Conservation (phyloP, 2,329 filamentous ascomycete species). For the Geosmithia morbida region DNA sequence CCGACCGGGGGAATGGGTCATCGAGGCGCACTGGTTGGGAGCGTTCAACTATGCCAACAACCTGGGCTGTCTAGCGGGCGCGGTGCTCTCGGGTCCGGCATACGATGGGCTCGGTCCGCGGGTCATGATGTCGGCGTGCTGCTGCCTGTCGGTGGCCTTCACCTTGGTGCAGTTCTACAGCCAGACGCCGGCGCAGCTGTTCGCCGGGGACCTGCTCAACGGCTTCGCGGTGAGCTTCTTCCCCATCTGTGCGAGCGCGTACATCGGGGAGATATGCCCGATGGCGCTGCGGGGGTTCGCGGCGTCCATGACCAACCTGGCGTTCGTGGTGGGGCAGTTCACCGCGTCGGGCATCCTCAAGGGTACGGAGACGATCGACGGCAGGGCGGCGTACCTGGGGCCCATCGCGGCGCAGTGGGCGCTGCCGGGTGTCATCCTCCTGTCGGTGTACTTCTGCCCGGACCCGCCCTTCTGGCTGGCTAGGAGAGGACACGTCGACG, state of each 20-base stretch:
- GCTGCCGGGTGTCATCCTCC: slow-evolving; percentile 22
- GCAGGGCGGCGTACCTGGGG: slow-evolving; percentile 25
- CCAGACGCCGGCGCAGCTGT: background rate
- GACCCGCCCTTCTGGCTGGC: slow-evolving; percentile 11
- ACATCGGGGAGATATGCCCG: slow-evolving; percentile 23
- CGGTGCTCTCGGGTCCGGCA: background rate
- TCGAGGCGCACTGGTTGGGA: background rate
- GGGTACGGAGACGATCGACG: slow-evolving; percentile 5
- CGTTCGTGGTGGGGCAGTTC: slow-evolving; percentile 25
- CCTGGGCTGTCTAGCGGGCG: background rate
- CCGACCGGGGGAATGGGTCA: background rate
- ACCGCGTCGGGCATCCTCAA: slow-evolving; percentile 12
- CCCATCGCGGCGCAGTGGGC: slow-evolving; percentile 26
- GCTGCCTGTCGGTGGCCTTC: background rate
- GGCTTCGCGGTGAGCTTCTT: background rate
- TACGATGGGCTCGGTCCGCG: background rate
- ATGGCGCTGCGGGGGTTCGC: slow-evolving; percentile 19
- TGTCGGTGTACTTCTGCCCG: slow-evolving; percentile 20
- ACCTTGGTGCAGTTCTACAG: background rate
- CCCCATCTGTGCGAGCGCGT: slow-evolving; percentile 10
- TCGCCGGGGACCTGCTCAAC: background rate
- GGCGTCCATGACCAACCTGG: slow-evolving; percentile 24
- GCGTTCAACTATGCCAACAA: background rate
- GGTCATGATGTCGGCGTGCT: background rate
- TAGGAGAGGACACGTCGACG: slow-evolving; percentile 1